phyloP scores from a whole-genome alignment of 345 rosid species.

The Gossypium mustelinum region DNA sequence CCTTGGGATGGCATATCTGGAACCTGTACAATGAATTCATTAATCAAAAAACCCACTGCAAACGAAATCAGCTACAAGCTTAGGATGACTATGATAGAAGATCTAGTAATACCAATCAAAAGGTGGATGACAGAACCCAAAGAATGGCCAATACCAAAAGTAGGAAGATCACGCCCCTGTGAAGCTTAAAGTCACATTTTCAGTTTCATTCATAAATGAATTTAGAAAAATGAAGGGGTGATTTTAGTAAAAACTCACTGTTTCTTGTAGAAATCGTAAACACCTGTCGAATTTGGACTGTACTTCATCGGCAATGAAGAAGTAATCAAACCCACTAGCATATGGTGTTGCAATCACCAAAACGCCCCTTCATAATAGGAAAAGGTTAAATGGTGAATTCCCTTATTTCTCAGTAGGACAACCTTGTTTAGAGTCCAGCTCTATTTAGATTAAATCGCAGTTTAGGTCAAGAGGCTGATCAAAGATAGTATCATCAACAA shows the following conservation, averaged over 20 bases:
- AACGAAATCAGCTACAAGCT: conserved; percentile 11
- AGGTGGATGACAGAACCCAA: conserved; percentile 93
- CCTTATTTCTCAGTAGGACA: neutral
- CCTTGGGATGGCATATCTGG: conserved; percentile 92
- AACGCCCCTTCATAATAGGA: conserved; percentile 57
- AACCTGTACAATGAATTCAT: conserved; percentile 49
- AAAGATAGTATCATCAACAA: neutral
- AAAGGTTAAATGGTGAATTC: conserved; percentile 9
- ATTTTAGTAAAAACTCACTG: conserved; percentile 42
- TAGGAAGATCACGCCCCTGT: conserved; percentile 85
- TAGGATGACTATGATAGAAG: neutral
- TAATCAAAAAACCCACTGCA: conserved; percentile 23
- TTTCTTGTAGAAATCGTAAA: conserved; percentile 59
- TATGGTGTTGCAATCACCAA: conserved; percentile 96
- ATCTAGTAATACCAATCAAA: conserved; percentile 59
- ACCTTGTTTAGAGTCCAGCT: neutral
- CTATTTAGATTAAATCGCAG: neutral
- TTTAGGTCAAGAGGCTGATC: neutral
- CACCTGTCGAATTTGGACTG: conserved; percentile 91
- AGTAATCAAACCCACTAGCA: conserved; percentile 94
- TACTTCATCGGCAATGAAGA: conserved; percentile 87
- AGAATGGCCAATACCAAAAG: conserved; percentile 92
- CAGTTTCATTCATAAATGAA: neutral
- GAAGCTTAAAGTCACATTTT: conserved; percentile 6
- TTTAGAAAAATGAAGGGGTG: neutral